Evolutionary conservation across 208 protist genomes (phyloP), one percentile per base, ranked within the genome.

Genomic region (Herpetomonas samuelpessoai): DNA sequence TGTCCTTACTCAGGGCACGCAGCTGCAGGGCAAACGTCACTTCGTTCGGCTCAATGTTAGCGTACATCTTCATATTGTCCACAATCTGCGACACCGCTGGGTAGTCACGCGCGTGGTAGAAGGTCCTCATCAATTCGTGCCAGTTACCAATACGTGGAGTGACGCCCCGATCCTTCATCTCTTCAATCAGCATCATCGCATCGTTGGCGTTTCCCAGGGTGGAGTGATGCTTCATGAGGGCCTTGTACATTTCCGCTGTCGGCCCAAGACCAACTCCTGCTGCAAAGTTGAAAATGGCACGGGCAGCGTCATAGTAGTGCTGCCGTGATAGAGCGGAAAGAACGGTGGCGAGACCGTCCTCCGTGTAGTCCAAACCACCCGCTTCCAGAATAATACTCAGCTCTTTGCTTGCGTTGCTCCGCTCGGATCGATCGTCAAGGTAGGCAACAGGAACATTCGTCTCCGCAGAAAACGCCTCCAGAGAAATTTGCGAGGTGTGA

Each of bases 1-100:
- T 66, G 53, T 93, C 90, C 47, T 90, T 92, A 31, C 71, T 57
- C 38, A 93, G 44, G 21, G 87, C 84, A 21, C 87, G 82, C 31
- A 96, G 65, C 57, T 93, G 86, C 27, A 92, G 50, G 9, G 77
- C 78, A 68, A 93, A 93, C 4, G 87, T 93, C 10, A 91, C 76
- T 54, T 96, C 90, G 53, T 91, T 96, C 6, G 90, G 90, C 73
- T 96, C 90, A 51, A 96, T 90, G 54, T 96, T 96, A 27, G 85
- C 90, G 67, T 91, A 93, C 82, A 92, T 91, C 57, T 93, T 96
- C 90, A 96, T 96, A 66, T 95, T 91, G 54, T 86, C 74, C 12
- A 94, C 77, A 56, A 97, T 81, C 62, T 90, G 79, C 52, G 78
- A 68, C 6, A 94, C 88, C 25, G 87, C 87, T 12, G 74, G 69